phyloP scores from a whole-genome alignment of 1,284 basidiomycete genomes.

The Ceratobasidium sp. region DNA sequence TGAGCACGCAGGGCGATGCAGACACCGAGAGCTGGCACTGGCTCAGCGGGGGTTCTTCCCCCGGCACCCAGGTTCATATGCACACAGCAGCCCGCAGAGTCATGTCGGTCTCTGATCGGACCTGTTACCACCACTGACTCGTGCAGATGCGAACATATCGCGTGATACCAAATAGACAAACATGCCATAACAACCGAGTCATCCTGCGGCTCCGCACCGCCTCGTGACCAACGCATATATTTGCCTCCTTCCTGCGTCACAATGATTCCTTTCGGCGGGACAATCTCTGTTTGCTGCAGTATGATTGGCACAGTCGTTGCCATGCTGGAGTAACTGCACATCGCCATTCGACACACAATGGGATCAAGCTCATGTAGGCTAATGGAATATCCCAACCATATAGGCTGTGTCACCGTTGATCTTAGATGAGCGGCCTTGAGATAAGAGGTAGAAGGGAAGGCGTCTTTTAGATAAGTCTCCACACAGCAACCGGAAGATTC shows the following conservation, averaged over 20 bases:
- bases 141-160: not conserved
- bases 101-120: conserved; percentile 4
- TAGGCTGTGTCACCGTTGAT: not conserved
- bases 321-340: not conserved
- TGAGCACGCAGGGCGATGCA: conserved; percentile 13
- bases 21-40: not conserved
- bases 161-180: conserved; percentile 16
- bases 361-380: not conserved
- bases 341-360: not conserved
- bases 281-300: not conserved
- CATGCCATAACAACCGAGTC: conserved; percentile 20
- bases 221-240: conserved; percentile 20
- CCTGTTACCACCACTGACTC: conserved; percentile 12
- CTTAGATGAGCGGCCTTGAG: conserved; percentile 2
- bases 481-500: conserved; percentile 6
- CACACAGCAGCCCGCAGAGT: conserved; percentile 25
- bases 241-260: not conserved
- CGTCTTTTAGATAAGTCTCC: not conserved
- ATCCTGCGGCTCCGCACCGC: conserved; percentile 19
- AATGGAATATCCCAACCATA: not conserved
- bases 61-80: conserved; percentile 32
- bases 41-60: not conserved
- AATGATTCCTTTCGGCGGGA: not conserved
- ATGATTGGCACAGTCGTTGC: not conserved
- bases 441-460: not conserved